These are phyloP conservation scores for Colletotrichum tofieldiae DNA, from an alignment of 2,329 filamentous ascomycete species.

Conservation along the genomic window DNA sequence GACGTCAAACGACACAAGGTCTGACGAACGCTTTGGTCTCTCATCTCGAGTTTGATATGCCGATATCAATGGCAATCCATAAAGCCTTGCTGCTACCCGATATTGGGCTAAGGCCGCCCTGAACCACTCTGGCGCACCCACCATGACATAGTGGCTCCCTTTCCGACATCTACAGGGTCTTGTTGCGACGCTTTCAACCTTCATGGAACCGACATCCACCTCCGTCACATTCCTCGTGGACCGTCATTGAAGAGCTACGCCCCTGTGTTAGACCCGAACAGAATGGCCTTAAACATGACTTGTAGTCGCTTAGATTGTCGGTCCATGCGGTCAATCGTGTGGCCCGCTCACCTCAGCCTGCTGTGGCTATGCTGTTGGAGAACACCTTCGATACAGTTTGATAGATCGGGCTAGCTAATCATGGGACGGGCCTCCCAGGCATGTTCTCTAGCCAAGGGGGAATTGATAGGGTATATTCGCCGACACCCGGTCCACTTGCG, in stretches of 20 bases:
- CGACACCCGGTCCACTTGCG: conserved; percentile 16
- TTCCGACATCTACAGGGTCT: conserved; percentile 16
- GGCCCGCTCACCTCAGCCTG: conserved; percentile 19
- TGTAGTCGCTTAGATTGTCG: conserved; percentile 23
- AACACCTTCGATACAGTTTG: conserved; percentile 33
- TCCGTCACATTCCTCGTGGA: conserved; percentile 32
- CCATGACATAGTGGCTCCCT: conserved; percentile 10
- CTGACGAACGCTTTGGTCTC: conserved; percentile 26
- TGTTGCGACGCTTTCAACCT: conserved; percentile 1
- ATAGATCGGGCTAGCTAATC: conserved; percentile 37
- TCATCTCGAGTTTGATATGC: conserved; percentile 25
- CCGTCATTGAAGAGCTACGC: conserved; percentile 9
- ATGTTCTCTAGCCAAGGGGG: conserved; percentile 4
- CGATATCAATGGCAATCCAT: conserved; percentile 22
- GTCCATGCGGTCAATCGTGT: conserved; percentile 17
- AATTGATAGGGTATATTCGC: conserved; percentile 22
- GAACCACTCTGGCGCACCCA: conserved; percentile 6
- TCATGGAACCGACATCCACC: conserved; percentile 25
- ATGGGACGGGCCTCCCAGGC: conserved; percentile 28
- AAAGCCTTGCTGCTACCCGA: conserved; percentile 18
- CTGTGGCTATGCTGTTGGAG: conserved; percentile 23
- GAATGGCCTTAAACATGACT: conserved; percentile 17
- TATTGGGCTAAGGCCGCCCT: background rate
- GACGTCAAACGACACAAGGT: conserved; percentile 25
- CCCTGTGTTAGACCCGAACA: conserved; percentile 12